Evolutionary conservation across 2,329 filamentous ascomycete genomes (phyloP).

Genomic region (Periconia sp.): DNA sequence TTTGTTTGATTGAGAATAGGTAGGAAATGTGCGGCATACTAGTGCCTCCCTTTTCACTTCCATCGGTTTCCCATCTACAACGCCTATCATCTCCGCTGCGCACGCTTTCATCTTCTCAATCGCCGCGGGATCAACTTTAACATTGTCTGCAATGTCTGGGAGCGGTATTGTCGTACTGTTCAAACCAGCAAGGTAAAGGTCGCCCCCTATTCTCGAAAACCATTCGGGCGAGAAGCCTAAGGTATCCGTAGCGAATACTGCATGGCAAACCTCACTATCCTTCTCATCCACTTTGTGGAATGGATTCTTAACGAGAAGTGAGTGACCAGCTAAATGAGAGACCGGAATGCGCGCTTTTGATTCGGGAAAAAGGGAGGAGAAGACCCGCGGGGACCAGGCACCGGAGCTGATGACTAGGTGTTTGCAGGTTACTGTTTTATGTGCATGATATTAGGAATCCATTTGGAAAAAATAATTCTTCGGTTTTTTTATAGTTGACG

Average conservation of each 20-base stretch:
- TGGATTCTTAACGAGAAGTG: slow-evolving; percentile 66
- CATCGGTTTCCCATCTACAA: slow-evolving; percentile 52
- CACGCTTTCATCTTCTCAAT: slow-evolving; percentile 55
- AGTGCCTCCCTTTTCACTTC: slow-evolving; percentile 66
- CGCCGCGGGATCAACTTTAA: slow-evolving; percentile 50
- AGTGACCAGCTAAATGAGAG: slow-evolving; percentile 68
- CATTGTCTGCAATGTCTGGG: slow-evolving; percentile 58
- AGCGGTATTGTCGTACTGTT: slow-evolving; percentile 65
- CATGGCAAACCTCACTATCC: slow-evolving; percentile 60
- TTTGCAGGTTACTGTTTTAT: slow-evolving; percentile 59
- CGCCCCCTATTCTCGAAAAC: slow-evolving; percentile 66
- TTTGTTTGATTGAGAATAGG: background rate
- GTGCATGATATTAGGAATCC: slow-evolving; percentile 6
- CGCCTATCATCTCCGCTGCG: slow-evolving; percentile 53
- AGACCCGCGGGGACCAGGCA: slow-evolving; percentile 70
- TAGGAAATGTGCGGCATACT: slow-evolving; percentile 23
- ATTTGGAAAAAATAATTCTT: background rate
- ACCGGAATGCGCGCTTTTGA: slow-evolving; percentile 59
- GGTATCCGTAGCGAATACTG: slow-evolving; percentile 66
- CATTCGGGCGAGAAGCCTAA: slow-evolving; percentile 68
- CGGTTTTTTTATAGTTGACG: slow-evolving; percentile 1
- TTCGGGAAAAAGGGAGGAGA: slow-evolving; percentile 63
- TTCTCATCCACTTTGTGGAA: slow-evolving; percentile 50
- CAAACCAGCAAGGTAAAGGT: slow-evolving; percentile 73
- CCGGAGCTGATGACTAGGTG: slow-evolving; percentile 69